Percentiles rank a stretch among this genome's conserved stretches.
These are phyloP conservation scores for Jaminaea rosea DNA, from an alignment of 1,284 basidiomycete genomes.

Conservation along the genomic window DNA sequence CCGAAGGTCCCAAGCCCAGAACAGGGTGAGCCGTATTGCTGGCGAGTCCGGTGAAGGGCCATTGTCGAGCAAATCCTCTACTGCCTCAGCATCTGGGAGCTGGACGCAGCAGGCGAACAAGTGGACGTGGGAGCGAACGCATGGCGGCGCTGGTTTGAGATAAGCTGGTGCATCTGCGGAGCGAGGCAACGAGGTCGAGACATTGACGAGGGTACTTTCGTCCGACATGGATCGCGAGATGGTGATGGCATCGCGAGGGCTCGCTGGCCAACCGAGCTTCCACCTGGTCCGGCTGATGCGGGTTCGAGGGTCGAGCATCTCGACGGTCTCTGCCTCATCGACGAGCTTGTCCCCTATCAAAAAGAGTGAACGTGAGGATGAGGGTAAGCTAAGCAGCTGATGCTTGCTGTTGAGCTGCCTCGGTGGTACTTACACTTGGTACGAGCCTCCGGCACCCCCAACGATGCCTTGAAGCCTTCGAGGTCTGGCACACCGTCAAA, in stretches of 20 bases:
- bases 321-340: slow-evolving; percentile 70
- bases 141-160: slow-evolving; percentile 84
- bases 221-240: slow-evolving; percentile 20
- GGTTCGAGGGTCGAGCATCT: slow-evolving; percentile 76
- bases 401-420: background rate
- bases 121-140: slow-evolving; percentile 79
- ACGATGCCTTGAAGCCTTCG: slow-evolving; percentile 70
- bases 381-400: background rate
- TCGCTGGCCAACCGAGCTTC: slow-evolving; percentile 89
- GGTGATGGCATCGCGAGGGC: slow-evolving; percentile 50
- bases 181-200: slow-evolving; percentile 88
- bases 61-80: slow-evolving; percentile 55
- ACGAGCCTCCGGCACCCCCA: slow-evolving; percentile 74
- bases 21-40: slow-evolving; percentile 58
- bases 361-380: background rate
- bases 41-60: too few relatives aligned
- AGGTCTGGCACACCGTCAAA: slow-evolving; percentile 58
- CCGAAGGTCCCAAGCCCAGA: slow-evolving; percentile 93
- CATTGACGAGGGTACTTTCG: slow-evolving; percentile 66
- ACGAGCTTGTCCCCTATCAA: slow-evolving; percentile 73
- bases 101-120: slow-evolving; percentile 90
- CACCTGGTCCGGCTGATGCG: slow-evolving; percentile 82
- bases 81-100: slow-evolving; percentile 78
- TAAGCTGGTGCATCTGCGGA: slow-evolving; percentile 86
- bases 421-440: slow-evolving; percentile 56